Evolutionary conservation across 192 early-diverging fungal genomes (phyloP), one percentile per base, ranked within the genome.

Genomic region (Coemansia sp.): DNA sequence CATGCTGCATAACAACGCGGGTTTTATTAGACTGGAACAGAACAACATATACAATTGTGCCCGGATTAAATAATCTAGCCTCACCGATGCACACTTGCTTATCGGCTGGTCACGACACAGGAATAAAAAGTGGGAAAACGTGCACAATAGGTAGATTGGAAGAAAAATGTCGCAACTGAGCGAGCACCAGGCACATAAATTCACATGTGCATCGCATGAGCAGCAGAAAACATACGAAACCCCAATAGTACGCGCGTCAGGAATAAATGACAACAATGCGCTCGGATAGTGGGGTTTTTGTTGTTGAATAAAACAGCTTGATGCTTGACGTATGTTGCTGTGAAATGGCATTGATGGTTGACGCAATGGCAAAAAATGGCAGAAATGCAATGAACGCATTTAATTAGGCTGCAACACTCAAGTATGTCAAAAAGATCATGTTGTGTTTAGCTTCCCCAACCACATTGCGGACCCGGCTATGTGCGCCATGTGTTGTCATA

Each of bases 201-300:
- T 44, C 40, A 44, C 40, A 44, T 44, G 40, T 44, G 40, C 40
- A 44, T 44, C 40, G 40, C 40, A 44, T 44, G 40, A 44, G 40
- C 40, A 44, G 15, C 40, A 44, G 31, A 34, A 44, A 44, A 44
- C 40, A n/a, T 44, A 44, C 14, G 3, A 44, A 44, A n/a, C 31
- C 31, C 31, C 31, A 34, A 34, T 34, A 34, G 31, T 34, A 34
- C 31, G 31, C 8, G 31, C 31, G 31, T 34, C 31, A 34, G 31
- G 8, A 34, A 34, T 34, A 34, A 8, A 34, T 34, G 31, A 34
- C 31, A 34, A 8, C 31, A 34, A 8, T 34, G 31, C 31, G 31
- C 31, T 34, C 31, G 6, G 31, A 34, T 34, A 34, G 31, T 34
- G 31, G 8, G 31, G 1, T 44, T 44, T 44, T 4, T 44, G 11